A percentile compares a stretch with the other conserved stretches of the same genome.
These are phyloP conservation scores for Rhodotorula paludigena DNA, from an alignment of 768 basidiomycete genomes.

Conservation along the genomic window DNA sequence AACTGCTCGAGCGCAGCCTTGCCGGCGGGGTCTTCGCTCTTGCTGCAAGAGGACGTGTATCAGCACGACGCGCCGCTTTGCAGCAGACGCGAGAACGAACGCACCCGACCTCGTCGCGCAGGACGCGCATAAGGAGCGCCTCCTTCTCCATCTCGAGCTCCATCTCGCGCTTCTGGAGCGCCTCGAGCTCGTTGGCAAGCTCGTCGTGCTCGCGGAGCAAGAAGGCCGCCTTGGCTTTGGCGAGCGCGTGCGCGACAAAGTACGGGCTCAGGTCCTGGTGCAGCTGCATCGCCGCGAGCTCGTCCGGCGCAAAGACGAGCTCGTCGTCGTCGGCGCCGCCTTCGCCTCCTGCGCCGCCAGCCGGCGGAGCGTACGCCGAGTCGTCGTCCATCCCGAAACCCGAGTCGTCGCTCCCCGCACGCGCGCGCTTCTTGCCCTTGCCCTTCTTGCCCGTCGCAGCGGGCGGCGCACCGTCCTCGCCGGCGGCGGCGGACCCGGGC, in stretches of 20 bases:
- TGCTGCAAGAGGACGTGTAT: background rate
- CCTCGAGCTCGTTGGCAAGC: constrained; percentile 62
- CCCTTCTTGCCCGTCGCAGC: background rate
- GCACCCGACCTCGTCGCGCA: constrained; percentile 36
- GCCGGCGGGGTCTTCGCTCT: background rate
- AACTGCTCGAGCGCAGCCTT: constrained; percentile 8
- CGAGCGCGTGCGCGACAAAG: constrained; percentile 60
- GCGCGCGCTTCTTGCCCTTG: constrained; percentile 2
- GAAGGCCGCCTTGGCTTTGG: constrained; percentile 73
- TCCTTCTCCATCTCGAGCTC: constrained; percentile 44
- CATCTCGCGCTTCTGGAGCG: constrained; percentile 54
- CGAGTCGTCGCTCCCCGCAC: constrained; percentile 19
- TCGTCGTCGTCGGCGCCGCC: constrained; percentile 10
- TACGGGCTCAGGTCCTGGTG: constrained; percentile 32
- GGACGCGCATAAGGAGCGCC: constrained; percentile 53
- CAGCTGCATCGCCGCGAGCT: constrained; percentile 8
- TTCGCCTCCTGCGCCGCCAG: background rate
- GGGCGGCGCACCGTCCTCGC: background rate
- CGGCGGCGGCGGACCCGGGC: background rate
- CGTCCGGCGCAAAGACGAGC: constrained; percentile 22
- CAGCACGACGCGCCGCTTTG: background rate
- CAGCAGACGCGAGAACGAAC: background rate
- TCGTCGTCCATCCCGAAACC: constrained; percentile 22
- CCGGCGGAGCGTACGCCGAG: background rate
- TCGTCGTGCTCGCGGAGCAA: constrained; percentile 63